A percentile compares a stretch with the other conserved stretches of the same genome.
phyloP scores from a whole-genome alignment of 176 grass and related monocot species.

The Urochloa ruziziensis region DNA sequence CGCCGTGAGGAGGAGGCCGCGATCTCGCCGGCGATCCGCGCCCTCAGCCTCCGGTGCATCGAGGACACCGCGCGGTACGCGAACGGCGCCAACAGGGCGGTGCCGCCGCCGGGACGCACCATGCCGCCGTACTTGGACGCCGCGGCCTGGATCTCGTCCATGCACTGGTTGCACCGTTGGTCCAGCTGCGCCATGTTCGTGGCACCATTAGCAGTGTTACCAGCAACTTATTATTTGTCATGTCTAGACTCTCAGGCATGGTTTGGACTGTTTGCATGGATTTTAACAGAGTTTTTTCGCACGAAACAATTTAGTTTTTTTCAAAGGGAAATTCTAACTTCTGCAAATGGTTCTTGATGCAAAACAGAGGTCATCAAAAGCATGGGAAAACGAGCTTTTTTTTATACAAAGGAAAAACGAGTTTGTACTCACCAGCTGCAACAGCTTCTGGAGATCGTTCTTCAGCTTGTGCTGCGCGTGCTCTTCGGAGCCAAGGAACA shows the following conservation, averaged over 20 bases:
- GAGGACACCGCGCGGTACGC: slow-evolving; percentile 33
- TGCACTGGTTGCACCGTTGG: slow-evolving; percentile 66
- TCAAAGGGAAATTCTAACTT: not conserved
- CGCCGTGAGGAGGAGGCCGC: not conserved
- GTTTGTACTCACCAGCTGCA: slow-evolving; percentile 47
- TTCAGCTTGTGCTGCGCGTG: slow-evolving; percentile 32
- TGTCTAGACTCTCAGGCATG: not conserved
- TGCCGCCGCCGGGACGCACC: slow-evolving; percentile 23
- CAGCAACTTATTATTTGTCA: not conserved
- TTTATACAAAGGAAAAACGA: too few relatives aligned
- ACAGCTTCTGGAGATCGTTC: slow-evolving; percentile 54
- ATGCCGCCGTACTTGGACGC: slow-evolving; percentile 47
- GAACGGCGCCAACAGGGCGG: slow-evolving; percentile 36
- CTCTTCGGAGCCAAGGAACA: slow-evolving; percentile 27
- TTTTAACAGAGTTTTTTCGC: not conserved
- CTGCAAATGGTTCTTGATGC: not conserved
- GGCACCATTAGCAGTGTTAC: not conserved
- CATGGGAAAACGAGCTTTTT: not conserved
- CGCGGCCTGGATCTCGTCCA: slow-evolving; percentile 62
- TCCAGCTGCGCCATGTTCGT: slow-evolving; percentile 53
- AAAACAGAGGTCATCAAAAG: not conserved
- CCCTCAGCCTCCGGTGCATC: slow-evolving; percentile 51
- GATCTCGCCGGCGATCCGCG: slow-evolving; percentile 50
- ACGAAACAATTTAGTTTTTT: not conserved
- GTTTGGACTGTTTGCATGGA: not conserved